phyloP scores from a whole-genome alignment of 345 rosid species.

The Schrenkiella parvula region DNA sequence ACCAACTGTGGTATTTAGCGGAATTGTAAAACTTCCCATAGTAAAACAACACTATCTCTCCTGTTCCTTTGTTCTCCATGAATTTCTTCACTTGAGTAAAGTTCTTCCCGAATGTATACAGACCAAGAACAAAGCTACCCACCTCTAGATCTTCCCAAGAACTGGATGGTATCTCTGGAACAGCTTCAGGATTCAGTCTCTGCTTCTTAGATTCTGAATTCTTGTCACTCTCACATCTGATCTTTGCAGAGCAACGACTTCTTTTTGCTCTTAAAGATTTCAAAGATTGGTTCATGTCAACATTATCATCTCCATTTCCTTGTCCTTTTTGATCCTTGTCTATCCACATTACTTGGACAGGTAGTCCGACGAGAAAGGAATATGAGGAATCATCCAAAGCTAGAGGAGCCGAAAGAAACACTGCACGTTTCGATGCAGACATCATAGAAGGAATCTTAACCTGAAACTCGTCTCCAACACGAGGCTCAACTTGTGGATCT shows the following conservation, averaged over 20 bases:
- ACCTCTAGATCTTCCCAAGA: constrained; percentile 51
- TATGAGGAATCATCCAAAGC: constrained; percentile 38
- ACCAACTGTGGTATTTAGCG: constrained; percentile 51
- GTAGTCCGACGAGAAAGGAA: constrained; percentile 46
- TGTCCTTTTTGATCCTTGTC: constrained; percentile 14
- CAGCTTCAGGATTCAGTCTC: constrained; percentile 27
- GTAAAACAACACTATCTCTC: constrained; percentile 51
- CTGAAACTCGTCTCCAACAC: constrained; percentile 67
- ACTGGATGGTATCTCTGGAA: constrained; percentile 35
- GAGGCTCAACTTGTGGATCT: constrained; percentile 46
- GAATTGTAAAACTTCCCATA: constrained; percentile 59
- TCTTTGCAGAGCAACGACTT: constrained; percentile 32
- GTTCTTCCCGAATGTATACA: constrained; percentile 57
- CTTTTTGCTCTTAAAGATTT: constrained; percentile 38
- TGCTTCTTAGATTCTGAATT: constrained; percentile 30
- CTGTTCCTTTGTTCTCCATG: constrained; percentile 45
- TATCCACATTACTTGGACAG: constrained; percentile 50
- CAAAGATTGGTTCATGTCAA: constrained; percentile 34
- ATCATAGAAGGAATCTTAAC: constrained; percentile 58
- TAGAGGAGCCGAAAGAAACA: constrained; percentile 38
- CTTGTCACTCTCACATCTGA: constrained; percentile 23
- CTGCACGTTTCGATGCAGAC: constrained; percentile 38
- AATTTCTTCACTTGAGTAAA: constrained; percentile 45
- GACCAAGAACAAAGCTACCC: constrained; percentile 53
- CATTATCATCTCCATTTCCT: constrained; percentile 22